Evolutionary conservation across 2,329 filamentous ascomycete species (phyloP), one percentile per base, ranked within the genome.

Genomic region (Aschersonia sp.): DNA sequence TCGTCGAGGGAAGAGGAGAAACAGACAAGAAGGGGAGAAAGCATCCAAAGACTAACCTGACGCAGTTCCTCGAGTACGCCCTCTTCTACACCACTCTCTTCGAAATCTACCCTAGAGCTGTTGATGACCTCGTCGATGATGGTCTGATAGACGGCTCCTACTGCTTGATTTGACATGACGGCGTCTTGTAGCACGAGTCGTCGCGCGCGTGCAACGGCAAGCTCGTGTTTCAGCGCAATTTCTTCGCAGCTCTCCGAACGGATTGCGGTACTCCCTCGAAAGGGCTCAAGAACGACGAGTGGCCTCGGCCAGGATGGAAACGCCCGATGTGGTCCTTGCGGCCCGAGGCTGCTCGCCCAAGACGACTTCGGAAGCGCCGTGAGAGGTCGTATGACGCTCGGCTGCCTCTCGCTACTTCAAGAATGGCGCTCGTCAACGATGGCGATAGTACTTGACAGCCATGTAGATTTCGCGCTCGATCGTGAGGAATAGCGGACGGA

Each of bases 71-170:
- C 80, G 59, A 98, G 71, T 46, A 91, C 91, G 57, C 78, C 73
- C 64, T 91, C 84, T 58, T 94, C 88, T 54, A 97, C 84, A 58
- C 92, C 92, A 57, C 84, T 88, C 69, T 98, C 92, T 66, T 98
- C 92, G 64, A 98, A 97, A 68, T 97, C 92, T 61, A 91, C 85
- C 61, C 86, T 79, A 60, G 91, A 96, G 56, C 85, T 84, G 58
- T 91, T 84, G 66, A 97, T 87, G 63, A 98, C 89, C 69, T 92
- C 87, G 53, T 83, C 74, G 61, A 85, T 85, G 65, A 85, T 82
- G 59, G 75, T 71, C 66, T 82, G 74, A 67, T 96, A 98, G 60
- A 97, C 83, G 55, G 71, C 69, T 59, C 92, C 92, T 71, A 80
- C 77, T 12, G 68, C 66, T 44, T 64, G 59, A 63, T 80, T 80